phyloP scores from a whole-genome alignment of 805 yeast species.

The Lachancea cidri region DNA sequence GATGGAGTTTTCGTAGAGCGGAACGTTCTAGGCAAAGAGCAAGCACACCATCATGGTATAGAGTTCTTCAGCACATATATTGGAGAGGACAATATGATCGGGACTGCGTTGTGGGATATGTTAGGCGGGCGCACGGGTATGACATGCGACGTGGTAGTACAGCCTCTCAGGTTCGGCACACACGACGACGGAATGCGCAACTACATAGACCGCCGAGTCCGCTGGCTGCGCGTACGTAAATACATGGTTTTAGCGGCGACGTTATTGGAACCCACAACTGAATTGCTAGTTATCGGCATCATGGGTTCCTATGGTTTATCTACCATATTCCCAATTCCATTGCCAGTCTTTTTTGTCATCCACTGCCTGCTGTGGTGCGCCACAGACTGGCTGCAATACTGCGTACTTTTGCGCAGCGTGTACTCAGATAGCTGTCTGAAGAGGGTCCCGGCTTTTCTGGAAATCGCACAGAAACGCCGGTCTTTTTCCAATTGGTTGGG shows the following conservation, averaged over 20 bases:
- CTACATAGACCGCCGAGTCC: conserved; percentile 60
- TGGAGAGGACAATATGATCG: conserved; percentile 93
- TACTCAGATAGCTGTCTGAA: conserved; percentile 20
- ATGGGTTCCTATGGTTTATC: conserved; percentile 61
- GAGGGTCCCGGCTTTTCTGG: conserved; percentile 30
- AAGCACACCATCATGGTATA: conserved; percentile 40
- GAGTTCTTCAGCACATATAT: conserved; percentile 72
- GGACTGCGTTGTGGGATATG: conserved; percentile 70
- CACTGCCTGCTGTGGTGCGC: conserved; percentile 61
- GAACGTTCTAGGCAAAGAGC: conserved; percentile 3
- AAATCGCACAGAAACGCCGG: conserved; percentile 17
- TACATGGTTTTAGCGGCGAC: conserved; percentile 88
- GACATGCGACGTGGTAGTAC: conserved; percentile 74
- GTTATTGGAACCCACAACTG: conserved; percentile 81
- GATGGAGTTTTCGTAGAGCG: conserved; percentile 21
- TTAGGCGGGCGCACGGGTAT: conserved; percentile 69
- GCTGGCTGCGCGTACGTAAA: conserved; percentile 84
- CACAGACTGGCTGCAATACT: conserved; percentile 58
- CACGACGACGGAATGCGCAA: conserved; percentile 40
- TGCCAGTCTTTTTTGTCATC: conserved; percentile 36
- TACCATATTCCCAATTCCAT: conserved; percentile 36
- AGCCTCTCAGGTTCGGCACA: conserved; percentile 51
- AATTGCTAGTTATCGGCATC: conserved; percentile 59
- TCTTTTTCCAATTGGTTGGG: conserved; percentile 25
- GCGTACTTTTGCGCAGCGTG: conserved; percentile 35